Conservation (phyloP, 139 green algal species). For the Coccomyxa sp. region DNA sequence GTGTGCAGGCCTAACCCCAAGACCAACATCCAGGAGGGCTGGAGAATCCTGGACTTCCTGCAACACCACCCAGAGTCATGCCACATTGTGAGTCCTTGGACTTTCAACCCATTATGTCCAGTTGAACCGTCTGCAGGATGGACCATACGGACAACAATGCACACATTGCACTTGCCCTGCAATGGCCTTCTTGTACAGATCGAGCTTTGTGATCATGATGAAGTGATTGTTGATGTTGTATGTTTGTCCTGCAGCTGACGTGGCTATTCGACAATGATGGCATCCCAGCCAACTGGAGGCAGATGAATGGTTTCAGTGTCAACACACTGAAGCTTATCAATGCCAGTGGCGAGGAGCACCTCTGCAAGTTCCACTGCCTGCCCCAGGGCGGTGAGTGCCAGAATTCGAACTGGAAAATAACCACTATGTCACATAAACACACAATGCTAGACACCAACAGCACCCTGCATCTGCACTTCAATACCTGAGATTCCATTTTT, state of each 20-base stretch:
- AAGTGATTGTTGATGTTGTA: no score
- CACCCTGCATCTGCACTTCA: no score
- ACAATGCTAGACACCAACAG: no score
- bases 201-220: neutral
- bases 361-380: constrained; percentile 25
- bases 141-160: neutral
- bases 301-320: constrained; percentile 55
- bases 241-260: constrained; percentile 21
- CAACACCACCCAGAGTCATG: constrained; percentile 44
- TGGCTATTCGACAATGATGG: constrained; percentile 42
- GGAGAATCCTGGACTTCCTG: constrained; percentile 61
- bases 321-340: constrained; percentile 56
- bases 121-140: neutral
- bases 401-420: neutral
- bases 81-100: neutral
- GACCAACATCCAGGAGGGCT: constrained; percentile 47
- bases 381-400: neutral
- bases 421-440: no score
- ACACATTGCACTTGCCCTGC: neutral
- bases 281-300: constrained; percentile 49
- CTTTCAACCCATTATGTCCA: no score
- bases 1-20: constrained; percentile 39
- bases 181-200: neutral
- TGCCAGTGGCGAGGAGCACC: constrained; percentile 21
- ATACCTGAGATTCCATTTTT: no score